Evolutionary conservation across 192 early-diverging fungal genomes (phyloP).

Genomic region (Mortierella antarctica): DNA sequence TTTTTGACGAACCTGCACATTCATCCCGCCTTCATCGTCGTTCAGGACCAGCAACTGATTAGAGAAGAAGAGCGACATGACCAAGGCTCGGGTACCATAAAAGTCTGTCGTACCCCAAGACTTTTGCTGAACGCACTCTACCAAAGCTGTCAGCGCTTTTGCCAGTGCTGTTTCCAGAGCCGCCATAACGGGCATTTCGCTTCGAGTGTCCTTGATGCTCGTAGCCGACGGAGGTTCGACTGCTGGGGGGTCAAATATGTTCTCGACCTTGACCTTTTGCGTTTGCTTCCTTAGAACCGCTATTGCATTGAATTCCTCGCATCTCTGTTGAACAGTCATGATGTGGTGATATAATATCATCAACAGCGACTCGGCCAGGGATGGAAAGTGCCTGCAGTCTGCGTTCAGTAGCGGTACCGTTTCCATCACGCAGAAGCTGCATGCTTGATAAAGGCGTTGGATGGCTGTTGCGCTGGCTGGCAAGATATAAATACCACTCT

Average conservation of each 20-base stretch:
- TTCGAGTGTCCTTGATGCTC: constrained; percentile 17
- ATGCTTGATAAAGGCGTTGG: constrained; percentile 28
- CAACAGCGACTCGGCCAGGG: constrained; percentile 8
- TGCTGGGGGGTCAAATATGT: neutral
- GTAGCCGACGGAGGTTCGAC: neutral
- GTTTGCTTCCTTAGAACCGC: neutral
- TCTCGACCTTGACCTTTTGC: constrained; percentile 2
- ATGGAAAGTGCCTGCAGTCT: neutral
- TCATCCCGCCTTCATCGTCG: constrained; percentile 22
- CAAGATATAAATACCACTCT: neutral
- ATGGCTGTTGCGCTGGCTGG: constrained; percentile 8
- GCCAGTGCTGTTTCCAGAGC: constrained; percentile 17
- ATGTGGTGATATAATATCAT: constrained; percentile 23
- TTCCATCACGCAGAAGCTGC: constrained; percentile 21
- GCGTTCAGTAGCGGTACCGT: constrained; percentile 1
- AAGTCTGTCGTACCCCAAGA: neutral
- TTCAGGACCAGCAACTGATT: constrained; percentile 11
- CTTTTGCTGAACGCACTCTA: neutral
- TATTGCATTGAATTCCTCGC: constrained; percentile 15
- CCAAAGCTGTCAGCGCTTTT: constrained; percentile 13
- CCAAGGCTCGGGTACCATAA: neutral
- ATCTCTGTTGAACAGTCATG: constrained; percentile 27
- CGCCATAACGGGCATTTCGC: constrained; percentile 15
- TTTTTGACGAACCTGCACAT: constrained; percentile 17
- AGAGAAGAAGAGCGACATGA: constrained; percentile 18